Percentiles rank a stretch among this genome's conserved stretches.
These are phyloP conservation scores for Podospora pseudocomata DNA, from an alignment of 495 filamentous ascomycete genomes.

Conservation along the genomic window DNA sequence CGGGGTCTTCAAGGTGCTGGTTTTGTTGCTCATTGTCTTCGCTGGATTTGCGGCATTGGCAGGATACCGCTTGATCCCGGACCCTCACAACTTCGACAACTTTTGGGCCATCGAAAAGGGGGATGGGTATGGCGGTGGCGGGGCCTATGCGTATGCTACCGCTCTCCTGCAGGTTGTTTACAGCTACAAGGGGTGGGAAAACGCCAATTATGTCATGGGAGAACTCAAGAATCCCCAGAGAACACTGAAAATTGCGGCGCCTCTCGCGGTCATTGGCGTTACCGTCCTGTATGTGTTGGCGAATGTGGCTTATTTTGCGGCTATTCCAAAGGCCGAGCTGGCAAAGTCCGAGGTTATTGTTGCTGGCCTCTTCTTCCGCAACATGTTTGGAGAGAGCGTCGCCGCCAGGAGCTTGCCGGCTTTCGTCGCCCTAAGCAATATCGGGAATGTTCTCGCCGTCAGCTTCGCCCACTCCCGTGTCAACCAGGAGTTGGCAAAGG, in stretches of 20 bases:
- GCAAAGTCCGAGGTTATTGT: constrained; percentile 47
- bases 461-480: constrained; percentile 55
- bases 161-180: constrained; percentile 49
- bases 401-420: constrained; percentile 50
- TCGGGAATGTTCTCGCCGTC: constrained; percentile 55
- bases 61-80: constrained; percentile 20
- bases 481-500: constrained; percentile 65
- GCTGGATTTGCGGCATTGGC: constrained; percentile 47
- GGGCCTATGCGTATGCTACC: constrained; percentile 42
- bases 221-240: constrained; percentile 59
- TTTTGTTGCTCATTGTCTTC: constrained; percentile 62
- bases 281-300: constrained; percentile 59
- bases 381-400: constrained; percentile 40
- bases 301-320: constrained; percentile 61
- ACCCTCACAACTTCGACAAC: constrained; percentile 33
- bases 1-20: constrained; percentile 60
- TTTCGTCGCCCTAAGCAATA: constrained; percentile 59
- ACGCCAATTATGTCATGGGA: constrained; percentile 52
- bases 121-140: constrained; percentile 42
- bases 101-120: constrained; percentile 39
- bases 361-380: constrained; percentile 47
- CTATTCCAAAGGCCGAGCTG: constrained; percentile 47
- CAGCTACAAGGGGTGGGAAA: constrained; percentile 50
- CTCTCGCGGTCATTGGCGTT: constrained; percentile 53
- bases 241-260: constrained; percentile 60